Evolutionary conservation across 352 stramenopile genomes (phyloP), one percentile per base, ranked within the genome.

Genomic region (Pseudoperonospora humuli): DNA sequence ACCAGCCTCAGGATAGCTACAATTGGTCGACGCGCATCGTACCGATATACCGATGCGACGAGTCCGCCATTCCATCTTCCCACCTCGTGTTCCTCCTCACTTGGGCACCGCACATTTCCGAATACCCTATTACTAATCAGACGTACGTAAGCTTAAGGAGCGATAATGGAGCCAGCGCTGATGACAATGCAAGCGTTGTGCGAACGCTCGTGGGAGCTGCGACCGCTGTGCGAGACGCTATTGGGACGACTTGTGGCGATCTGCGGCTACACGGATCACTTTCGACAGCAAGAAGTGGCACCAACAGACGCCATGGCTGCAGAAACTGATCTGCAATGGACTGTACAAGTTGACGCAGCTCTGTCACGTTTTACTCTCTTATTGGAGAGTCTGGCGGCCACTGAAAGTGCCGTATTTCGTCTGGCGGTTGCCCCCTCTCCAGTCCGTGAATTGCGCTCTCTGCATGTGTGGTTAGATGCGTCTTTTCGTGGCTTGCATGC

Each of bases 401-500:
- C 54, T 2, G 47, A 60, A 17, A 67, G 50, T 41, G 54, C 59
- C 1, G 51, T 75, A 13, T 64, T 57, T 11, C 57, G 67, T 19
- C 46, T 79, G 7, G 59, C 61, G 2, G 64, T 71, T 17, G 55
- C 62, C 25, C 50, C 53, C 5, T 54, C 55, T 25, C 61, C 64
- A 5, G 26, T 75, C 1, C 38, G 51, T 1, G 51, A 75, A 20
- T 27, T 79, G n/a, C 58, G 53, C 7, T 58, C 53, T n/a, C 47
- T 79, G 10, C 53, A 75, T 7, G 35, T 61, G 15, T 61, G 40
- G 27, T 13, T 79, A 9, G 67, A 79, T 34, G 53, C 41, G 8
- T 59, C 55, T 4, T 75, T 75, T 38, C 62, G 47, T 7, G 31
- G 31, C 1, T 28, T 67, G 15, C 50, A 67, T 17, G 48, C 61